Base-by-base conservation (phyloP, 2,329 filamentous ascomycete genomes). In the Claviceps sp. region DNA sequence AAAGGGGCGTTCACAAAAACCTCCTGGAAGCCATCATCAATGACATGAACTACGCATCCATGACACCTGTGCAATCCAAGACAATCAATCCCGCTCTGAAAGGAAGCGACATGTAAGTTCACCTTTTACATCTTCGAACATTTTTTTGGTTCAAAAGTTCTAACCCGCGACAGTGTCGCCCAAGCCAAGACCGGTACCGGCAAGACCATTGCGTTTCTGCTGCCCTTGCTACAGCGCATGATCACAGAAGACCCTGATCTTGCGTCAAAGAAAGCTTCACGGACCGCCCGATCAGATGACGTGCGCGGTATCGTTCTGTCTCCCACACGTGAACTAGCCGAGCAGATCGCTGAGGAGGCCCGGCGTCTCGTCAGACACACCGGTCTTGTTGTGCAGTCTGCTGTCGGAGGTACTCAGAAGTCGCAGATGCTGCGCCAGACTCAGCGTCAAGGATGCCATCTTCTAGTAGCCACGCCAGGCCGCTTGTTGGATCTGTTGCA, bases 111-210 rank as follows among this genome's bases (percentile, higher is more conserved):
- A 76, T 95, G 86, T 91, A 77, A 72, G 85, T 70, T 52, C 14
- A 13, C 11, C n/a, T n/a, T 24, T 13, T 47, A 44, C 44, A 38
- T 37, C 9, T 14, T 8, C 16, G 22, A 37, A 18, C 20, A 11
- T 14, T 18, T 37, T 3, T 34, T 20, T 24, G 18, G 5, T 41
- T 24, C 22, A 4, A 37, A 20, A 38, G 5, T 26, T 51, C 40
- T 51, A 37, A 55, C 56, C 61, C 63, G 65, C 50, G 38, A 55
- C 62, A 88, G 85, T 60, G 77, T 97, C 58, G 93, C 91, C 47
- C 93, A 97, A 72, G 93, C 93, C 54, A 95, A 88, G 71, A 98
- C 93, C 8, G 93, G 93, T 65, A 97, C 93, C 4, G 93, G 93
- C 65, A 98, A 98, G 72, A 98, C 93, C 0, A 72, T 97, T 53